Evolutionary conservation across 805 yeast species (phyloP).

Genomic region (Pichia membranifaciens): DNA sequence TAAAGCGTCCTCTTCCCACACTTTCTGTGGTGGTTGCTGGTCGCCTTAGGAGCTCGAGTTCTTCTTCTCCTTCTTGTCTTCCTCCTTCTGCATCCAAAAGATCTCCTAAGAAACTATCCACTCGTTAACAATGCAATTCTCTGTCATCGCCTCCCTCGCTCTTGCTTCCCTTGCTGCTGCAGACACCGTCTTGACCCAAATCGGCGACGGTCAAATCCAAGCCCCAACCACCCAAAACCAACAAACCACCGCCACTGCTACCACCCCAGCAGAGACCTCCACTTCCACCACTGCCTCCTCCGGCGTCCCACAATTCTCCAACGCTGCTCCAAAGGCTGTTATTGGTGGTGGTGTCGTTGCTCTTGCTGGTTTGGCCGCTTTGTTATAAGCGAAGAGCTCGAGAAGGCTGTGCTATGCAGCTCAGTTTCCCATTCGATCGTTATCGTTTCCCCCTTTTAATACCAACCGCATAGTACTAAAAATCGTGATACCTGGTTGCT

Average conservation of each 20-base stretch:
- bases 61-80: not conserved
- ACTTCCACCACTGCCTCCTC: conserved; percentile 23
- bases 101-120: not conserved
- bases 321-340: conserved; percentile 17
- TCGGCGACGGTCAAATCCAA: conserved; percentile 59
- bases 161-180: conserved; percentile 32
- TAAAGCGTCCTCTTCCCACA: not conserved
- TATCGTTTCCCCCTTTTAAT: too few relatives aligned
- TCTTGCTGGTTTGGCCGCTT: conserved; percentile 27
- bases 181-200: conserved; percentile 42
- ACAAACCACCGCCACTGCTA: conserved; percentile 13
- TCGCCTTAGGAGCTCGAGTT: not conserved
- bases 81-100: conserved; percentile 1
- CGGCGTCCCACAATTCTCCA: conserved; percentile 18
- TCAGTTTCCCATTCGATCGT: too few relatives aligned
- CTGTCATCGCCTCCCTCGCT: conserved; percentile 20
- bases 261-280: conserved; percentile 10
- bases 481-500: not conserved
- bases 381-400: conserved; percentile 17
- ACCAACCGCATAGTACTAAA: too few relatives aligned
- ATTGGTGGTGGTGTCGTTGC: conserved; percentile 27
- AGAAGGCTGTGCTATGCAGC: too few relatives aligned
- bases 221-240: conserved; percentile 26
- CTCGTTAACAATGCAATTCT: conserved; percentile 20
- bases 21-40: too few relatives aligned